Base-by-base conservation (phyloP, 176 grass and related monocot species). In the Triticum turgidum region DNA sequence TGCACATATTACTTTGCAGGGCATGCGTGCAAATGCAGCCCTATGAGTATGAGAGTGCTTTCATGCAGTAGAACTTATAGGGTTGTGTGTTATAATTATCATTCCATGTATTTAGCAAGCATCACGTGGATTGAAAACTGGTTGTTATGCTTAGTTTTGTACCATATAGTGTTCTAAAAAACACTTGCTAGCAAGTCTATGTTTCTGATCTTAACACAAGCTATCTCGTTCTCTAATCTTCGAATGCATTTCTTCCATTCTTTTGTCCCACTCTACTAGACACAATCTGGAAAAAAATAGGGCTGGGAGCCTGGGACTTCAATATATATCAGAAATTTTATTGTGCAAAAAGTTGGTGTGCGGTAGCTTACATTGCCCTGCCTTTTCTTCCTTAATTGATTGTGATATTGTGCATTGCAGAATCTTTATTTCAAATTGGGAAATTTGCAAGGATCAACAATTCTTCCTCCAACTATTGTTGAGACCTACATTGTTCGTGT, bases 381-480 rank as follows among this genome's bases (percentile, higher is more conserved):
- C 32, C 7, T 47, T 85, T 68, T 44, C 18, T 33, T 70, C 29
- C 22, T 52, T 9, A 38, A 54, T 80, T 80, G 76, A 58, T 17
- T 87, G 5, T 41, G 3, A 35, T 72, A 4, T 80, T 95, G 12
- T 83, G 30, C 75, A 76, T 90, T 85, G 84, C 91, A 99, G 97
- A 99, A 99, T 87, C 85, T 99, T 34, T 99, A 91, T 30, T 61
- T 99, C 85, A 88, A 93, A 85, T 90, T 99, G 86, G 88, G 89
- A 49, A 99, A 99, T 88, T 88, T 91, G 21, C 69, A 97, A 38
- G 97, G 97, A 42, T 99, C 97, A 69, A 99, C 97, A 0, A 64
- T 94, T 83, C 61, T 84, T 81, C 83, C 94, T 59, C 94, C 97
- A 61, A 93, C 94, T 47, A 87, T 90, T 77, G 90, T 99, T 65